Conservation (phyloP, 768 basidiomycete genomes). For the Strobilomyces echinocephalus region DNA sequence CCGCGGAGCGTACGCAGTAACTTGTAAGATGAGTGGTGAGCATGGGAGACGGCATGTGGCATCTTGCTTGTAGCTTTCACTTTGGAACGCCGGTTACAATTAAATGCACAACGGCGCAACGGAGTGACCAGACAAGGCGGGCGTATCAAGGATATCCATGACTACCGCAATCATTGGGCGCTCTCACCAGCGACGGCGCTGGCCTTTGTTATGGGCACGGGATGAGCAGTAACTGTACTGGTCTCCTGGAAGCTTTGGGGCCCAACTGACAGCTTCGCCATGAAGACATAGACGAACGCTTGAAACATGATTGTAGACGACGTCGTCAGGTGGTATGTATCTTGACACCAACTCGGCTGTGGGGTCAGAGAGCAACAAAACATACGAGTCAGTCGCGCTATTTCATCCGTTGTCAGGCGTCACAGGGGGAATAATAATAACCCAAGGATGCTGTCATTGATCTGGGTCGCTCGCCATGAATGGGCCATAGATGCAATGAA, state of each 20-base stretch:
- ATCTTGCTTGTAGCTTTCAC: background rate
- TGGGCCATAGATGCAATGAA: background rate
- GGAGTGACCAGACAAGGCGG: background rate
- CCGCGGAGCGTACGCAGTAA: background rate
- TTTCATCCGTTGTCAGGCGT: constrained; percentile 14
- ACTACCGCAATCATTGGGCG: constrained; percentile 2
- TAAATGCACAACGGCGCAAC: background rate
- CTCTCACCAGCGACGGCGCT: background rate
- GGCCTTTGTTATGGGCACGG: background rate
- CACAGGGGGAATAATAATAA: constrained; percentile 8
- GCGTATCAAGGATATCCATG: constrained; percentile 18
- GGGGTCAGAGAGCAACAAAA: background rate
- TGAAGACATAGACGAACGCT: background rate
- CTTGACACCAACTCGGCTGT: background rate
- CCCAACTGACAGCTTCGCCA: background rate
- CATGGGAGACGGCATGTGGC: no score
- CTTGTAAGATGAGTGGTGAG: background rate
- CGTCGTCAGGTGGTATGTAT: background rate
- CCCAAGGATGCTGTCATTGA: background rate
- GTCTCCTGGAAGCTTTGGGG: background rate
- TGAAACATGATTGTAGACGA: background rate
- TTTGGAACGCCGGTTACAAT: background rate
- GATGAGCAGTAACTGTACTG: background rate
- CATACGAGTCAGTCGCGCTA: constrained; percentile 3
- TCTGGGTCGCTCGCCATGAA: background rate